These are phyloP conservation scores for Pogostemon cablin DNA, from an alignment of 257 asterid species.

Conservation along the genomic window DNA sequence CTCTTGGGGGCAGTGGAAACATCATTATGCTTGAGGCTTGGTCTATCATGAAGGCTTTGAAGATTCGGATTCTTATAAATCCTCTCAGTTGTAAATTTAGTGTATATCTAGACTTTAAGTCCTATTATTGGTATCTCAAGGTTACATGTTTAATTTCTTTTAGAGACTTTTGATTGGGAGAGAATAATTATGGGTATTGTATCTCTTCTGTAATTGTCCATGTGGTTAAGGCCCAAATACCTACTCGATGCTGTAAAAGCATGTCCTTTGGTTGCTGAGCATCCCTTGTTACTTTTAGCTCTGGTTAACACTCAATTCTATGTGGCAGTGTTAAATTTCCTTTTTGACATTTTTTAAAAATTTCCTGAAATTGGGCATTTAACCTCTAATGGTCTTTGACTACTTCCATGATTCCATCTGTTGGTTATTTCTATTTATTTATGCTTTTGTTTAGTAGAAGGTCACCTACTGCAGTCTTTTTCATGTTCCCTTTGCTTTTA, in stretches of 20 bases:
- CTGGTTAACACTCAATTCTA: neutral
- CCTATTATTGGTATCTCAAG: neutral
- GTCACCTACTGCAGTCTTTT: too few relatives aligned
- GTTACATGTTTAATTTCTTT: neutral
- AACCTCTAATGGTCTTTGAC: neutral
- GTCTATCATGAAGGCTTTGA: neutral
- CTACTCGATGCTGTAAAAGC: neutral
- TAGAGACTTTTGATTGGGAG: neutral
- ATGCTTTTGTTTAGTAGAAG: too few relatives aligned
- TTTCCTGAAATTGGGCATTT: neutral
- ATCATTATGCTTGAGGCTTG: neutral
- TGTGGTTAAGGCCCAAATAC: neutral
- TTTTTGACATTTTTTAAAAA: neutral
- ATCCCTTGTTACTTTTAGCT: too few relatives aligned
- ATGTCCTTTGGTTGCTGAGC: neutral
- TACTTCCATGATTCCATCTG: too few relatives aligned
- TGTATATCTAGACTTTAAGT: neutral
- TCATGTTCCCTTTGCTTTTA: too few relatives aligned
- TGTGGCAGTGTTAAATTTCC: slow-evolving; percentile 2
- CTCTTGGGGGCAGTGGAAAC: neutral
- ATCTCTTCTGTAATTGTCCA: neutral
- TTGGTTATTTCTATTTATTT: too few relatives aligned
- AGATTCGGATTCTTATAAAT: neutral
- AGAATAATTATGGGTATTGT: neutral
- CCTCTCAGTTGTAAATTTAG: neutral